These are phyloP conservation scores for Coemansia sp. DNA, from an alignment of 192 early-diverging fungal species.

Conservation along the genomic window DNA sequence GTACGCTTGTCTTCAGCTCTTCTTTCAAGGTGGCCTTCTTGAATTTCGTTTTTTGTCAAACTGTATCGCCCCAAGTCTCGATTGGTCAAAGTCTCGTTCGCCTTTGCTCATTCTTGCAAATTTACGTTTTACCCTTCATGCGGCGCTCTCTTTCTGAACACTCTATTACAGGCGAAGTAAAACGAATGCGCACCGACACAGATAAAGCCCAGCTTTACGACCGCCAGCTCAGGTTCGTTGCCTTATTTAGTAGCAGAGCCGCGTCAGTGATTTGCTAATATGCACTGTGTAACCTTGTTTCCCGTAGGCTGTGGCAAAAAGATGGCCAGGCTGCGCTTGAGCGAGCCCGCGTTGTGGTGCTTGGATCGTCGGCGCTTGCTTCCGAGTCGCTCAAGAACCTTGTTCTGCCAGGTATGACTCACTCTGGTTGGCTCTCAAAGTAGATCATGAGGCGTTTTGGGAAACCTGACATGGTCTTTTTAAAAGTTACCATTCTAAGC, in stretches of 20 bases:
- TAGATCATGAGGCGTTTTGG: neutral
- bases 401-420: conserved; percentile 80
- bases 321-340: conserved; percentile 89
- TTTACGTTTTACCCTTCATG: conserved; percentile 17
- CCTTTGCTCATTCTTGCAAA: neutral
- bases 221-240: conserved; percentile 43
- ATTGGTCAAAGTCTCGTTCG: neutral
- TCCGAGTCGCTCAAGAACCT: conserved; percentile 95
- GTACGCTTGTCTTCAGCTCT: neutral
- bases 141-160: conserved; percentile 27
- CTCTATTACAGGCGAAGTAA: conserved; percentile 12
- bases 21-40: neutral
- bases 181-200: conserved; percentile 44
- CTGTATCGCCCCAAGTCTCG: neutral
- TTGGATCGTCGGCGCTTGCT: conserved; percentile 82
- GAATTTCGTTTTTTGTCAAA: neutral
- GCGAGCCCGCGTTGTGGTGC: conserved; percentile 73
- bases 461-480: neutral
- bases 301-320: conserved; percentile 85
- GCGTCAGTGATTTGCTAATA: neutral
- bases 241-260: neutral
- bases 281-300: neutral
- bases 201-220: conserved; percentile 47
- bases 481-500: neutral
- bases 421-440: neutral